phyloP scores from a whole-genome alignment of 2,329 filamentous ascomycete genomes.

The Endothia cerciana region DNA sequence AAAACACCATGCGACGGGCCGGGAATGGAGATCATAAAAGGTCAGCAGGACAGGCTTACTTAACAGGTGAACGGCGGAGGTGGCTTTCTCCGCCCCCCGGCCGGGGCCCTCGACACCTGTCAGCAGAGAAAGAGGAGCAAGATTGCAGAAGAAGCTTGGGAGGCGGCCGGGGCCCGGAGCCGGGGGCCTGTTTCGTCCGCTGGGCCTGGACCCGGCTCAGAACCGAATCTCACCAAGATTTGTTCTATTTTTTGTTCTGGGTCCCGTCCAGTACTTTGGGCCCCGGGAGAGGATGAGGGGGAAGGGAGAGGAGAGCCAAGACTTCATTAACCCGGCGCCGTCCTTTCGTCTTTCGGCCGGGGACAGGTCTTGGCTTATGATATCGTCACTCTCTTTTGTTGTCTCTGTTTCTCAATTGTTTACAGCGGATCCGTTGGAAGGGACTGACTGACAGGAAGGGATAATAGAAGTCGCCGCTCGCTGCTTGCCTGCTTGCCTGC shows the following conservation, averaged over 20 bases:
- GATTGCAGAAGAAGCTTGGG: background rate
- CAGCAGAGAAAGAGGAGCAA: background rate
- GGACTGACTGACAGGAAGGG: background rate
- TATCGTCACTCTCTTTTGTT: background rate
- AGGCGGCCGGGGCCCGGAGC: conserved; percentile 3
- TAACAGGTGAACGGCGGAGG: no score
- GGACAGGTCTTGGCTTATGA: background rate
- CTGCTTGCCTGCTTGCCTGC: background rate
- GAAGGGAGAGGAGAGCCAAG: background rate
- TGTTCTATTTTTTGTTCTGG: conserved; percentile 5
- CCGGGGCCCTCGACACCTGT: no score
- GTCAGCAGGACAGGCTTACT: no score
- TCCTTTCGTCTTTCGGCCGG: background rate
- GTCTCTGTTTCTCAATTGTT: background rate
- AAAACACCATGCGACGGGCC: no score
- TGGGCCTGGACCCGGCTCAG: conserved; percentile 11
- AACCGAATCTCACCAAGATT: background rate
- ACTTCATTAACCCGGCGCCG: conserved; percentile 1
- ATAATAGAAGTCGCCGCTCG: conserved; percentile 9
- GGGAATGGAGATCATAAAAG: no score
- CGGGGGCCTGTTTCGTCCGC: conserved; percentile 20
- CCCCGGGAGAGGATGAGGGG: background rate
- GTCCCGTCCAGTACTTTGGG: background rate
- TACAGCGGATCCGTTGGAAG: background rate
- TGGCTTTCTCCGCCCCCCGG: no score